phyloP scores from a whole-genome alignment of 371 early-diverging fungal genomes.

The Mucor velutinosus region DNA sequence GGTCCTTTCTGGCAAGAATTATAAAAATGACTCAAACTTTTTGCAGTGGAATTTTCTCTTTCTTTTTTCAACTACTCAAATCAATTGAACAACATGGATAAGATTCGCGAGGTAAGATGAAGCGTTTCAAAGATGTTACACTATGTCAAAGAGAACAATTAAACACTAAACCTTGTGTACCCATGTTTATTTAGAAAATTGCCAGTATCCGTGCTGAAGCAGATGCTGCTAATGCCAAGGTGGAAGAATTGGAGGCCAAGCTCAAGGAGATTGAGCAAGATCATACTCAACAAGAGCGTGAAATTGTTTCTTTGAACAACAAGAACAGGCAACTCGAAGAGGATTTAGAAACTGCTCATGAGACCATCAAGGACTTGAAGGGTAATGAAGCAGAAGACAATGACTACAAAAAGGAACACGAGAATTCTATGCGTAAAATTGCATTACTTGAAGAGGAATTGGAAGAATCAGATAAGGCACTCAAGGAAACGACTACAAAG shows the following conservation, averaged over 20 bases:
- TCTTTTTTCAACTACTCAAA: neutral
- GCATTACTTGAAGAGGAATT: constrained; percentile 68
- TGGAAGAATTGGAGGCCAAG: constrained; percentile 64
- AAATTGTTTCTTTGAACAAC: constrained; percentile 71
- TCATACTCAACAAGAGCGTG: constrained; percentile 70
- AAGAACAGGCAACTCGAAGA: constrained; percentile 65
- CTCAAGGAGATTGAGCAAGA: constrained; percentile 61
- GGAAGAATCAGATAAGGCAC: constrained; percentile 67
- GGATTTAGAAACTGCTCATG: constrained; percentile 65
- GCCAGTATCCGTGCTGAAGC: constrained; percentile 67
- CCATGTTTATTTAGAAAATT: constrained; percentile 60
- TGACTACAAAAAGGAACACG: constrained; percentile 64
- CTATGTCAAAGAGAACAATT: neutral
- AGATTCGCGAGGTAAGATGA: constrained; percentile 44
- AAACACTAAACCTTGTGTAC: neutral
- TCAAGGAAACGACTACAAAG: constrained; percentile 71
- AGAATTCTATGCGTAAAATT: constrained; percentile 65
- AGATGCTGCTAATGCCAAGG: constrained; percentile 68
- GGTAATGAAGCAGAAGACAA: constrained; percentile 61
- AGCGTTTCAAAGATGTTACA: neutral
- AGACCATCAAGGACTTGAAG: constrained; percentile 65
- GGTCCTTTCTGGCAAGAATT: neutral
- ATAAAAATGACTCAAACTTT: neutral
- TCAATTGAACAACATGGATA: constrained; percentile 30
- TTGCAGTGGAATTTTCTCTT: neutral